Conservation (phyloP, 345 rosid genomes). For the Clarkia xantiana region DNA sequence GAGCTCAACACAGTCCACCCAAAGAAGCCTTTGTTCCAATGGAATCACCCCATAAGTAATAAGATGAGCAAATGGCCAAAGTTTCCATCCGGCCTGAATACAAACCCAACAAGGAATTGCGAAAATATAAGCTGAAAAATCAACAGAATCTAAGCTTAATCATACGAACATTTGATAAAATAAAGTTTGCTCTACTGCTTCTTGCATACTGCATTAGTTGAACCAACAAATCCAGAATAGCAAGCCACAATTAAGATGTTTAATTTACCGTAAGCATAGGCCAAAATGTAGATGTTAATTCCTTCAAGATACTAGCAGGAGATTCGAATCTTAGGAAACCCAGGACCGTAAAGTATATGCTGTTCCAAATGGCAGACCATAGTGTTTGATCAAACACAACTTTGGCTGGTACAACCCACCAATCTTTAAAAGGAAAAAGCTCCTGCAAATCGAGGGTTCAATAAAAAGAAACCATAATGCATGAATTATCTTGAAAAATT, state of each 20-base stretch:
- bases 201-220: no score
- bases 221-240: no score
- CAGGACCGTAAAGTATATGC: slow-evolving; percentile 54
- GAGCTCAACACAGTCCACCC: slow-evolving; percentile 96
- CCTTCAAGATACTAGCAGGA: slow-evolving; percentile 46
- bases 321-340: slow-evolving; percentile 81
- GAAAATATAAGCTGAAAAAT: not conserved
- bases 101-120: slow-evolving; percentile 9
- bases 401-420: slow-evolving; percentile 98
- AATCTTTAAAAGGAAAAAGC: slow-evolving; percentile 75
- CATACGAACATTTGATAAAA: no score
- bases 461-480: not conserved
- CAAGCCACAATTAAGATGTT: slow-evolving; percentile 1
- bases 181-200: no score
- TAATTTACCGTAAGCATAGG: slow-evolving; percentile 77
- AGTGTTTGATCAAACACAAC: slow-evolving; percentile 77
- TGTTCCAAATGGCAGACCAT: slow-evolving; percentile 95
- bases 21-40: slow-evolving; percentile 83
- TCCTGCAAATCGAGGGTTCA: slow-evolving; percentile 17
- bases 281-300: slow-evolving; percentile 59
- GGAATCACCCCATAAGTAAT: slow-evolving; percentile 86
- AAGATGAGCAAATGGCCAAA: slow-evolving; percentile 99
- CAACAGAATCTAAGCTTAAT: not conserved
- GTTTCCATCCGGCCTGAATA: slow-evolving; percentile 94
- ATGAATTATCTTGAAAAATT: not conserved